Percentiles rank a stretch among this genome's conserved stretches.
These are phyloP conservation scores for Verruconis gallopava DNA, from an alignment of 2,329 filamentous ascomycete genomes.

Conservation along the genomic window DNA sequence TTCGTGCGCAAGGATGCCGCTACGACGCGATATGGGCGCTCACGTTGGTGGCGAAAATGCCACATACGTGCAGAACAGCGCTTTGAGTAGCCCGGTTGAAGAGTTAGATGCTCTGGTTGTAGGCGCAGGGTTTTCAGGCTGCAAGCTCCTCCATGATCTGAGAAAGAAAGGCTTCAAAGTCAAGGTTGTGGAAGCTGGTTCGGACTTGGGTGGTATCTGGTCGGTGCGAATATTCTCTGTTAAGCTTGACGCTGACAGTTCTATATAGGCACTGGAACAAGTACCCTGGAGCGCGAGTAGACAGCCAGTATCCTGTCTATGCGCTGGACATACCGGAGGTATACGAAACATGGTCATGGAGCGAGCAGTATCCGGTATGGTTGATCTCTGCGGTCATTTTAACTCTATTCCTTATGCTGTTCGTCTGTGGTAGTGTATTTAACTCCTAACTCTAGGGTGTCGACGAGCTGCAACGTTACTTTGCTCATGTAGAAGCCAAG, in stretches of 20 bases:
- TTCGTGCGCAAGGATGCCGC: background rate
- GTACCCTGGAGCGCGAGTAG: constrained; percentile 33
- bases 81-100: background rate
- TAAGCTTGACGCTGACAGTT: too few relatives aligned
- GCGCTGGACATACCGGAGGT: constrained; percentile 35
- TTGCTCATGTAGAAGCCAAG: background rate
- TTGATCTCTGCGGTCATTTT: too few relatives aligned
- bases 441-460: too few relatives aligned
- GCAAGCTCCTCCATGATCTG: constrained; percentile 2
- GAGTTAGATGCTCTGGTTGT: constrained; percentile 3
- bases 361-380: background rate
- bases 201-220: constrained; percentile 31
- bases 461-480: background rate
- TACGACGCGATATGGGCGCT: background rate
- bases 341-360: constrained; percentile 26
- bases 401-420: too few relatives aligned
- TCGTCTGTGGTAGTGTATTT: too few relatives aligned
- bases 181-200: constrained; percentile 26
- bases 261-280: too few relatives aligned
- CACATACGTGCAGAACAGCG: background rate
- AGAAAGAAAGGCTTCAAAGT: constrained; percentile 6
- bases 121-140: constrained; percentile 4
- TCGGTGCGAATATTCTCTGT: too few relatives aligned
- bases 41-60: background rate
- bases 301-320: constrained; percentile 34